Evolutionary conservation across 202 grass and related monocot species (phyloP).

Genomic region (Tripidium arundinaceum): DNA sequence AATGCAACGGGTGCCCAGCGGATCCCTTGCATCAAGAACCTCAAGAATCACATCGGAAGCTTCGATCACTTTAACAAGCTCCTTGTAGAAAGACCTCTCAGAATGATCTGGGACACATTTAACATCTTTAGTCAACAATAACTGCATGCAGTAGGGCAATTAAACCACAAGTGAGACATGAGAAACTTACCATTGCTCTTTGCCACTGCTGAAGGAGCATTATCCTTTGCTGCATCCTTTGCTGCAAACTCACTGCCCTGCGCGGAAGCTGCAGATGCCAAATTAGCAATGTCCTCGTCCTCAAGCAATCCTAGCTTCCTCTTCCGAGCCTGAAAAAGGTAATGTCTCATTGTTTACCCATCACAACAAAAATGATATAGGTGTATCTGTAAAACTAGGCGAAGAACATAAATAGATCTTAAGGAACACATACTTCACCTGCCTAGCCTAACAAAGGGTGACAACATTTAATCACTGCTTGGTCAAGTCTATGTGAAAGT

Average conservation of each 20-base stretch:
- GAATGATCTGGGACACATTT: slow-evolving; percentile 62
- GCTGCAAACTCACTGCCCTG: slow-evolving; percentile 43
- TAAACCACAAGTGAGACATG: neutral
- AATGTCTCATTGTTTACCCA: neutral
- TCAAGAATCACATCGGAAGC: slow-evolving; percentile 86
- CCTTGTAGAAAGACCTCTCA: slow-evolving; percentile 94
- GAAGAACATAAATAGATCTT: slow-evolving; percentile 1
- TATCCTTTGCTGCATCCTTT: slow-evolving; percentile 36
- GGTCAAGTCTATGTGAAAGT: neutral
- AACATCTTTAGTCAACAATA: slow-evolving; percentile 10
- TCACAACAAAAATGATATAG: neutral
- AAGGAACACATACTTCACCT: neutral
- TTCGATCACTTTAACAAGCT: slow-evolving; percentile 94
- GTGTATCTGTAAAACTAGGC: neutral
- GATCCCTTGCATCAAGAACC: slow-evolving; percentile 91
- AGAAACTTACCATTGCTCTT: slow-evolving; percentile 64
- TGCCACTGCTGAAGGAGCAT: slow-evolving; percentile 25
- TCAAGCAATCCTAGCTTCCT: slow-evolving; percentile 78
- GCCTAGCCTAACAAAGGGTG: neutral
- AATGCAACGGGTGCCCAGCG: slow-evolving; percentile 69
- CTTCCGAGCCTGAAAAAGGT: slow-evolving; percentile 59
- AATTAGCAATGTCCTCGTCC: slow-evolving; percentile 57
- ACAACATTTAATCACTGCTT: neutral
- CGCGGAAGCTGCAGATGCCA: slow-evolving; percentile 41
- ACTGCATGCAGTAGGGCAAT: neutral